Conservation (phyloP, 257 asterid species). For the Fraxinus quadrangulata region DNA sequence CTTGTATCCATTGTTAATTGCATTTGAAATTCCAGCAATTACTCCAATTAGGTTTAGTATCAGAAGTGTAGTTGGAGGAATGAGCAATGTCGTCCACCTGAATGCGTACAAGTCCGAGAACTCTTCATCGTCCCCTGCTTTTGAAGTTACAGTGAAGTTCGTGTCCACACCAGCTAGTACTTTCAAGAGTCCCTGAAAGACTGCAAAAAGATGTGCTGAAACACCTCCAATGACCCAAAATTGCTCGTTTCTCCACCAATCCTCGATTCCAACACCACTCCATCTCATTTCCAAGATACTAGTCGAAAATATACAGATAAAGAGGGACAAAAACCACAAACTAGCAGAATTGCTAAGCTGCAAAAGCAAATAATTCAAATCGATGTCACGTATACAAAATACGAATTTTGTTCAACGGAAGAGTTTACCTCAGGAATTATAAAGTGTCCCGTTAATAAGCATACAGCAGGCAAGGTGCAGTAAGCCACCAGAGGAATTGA, state of each 20-base stretch:
- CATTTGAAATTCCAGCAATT: conserved; percentile 33
- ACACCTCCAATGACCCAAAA: conserved; percentile 48
- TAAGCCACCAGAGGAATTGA: conserved; percentile 34
- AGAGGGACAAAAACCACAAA: conserved; percentile 37
- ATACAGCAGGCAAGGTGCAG: conserved; percentile 38
- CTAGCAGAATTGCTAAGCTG: conserved; percentile 35
- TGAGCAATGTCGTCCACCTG: conserved; percentile 40
- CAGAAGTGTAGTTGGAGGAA: conserved; percentile 39
- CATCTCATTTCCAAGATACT: conserved; percentile 42
- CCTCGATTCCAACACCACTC: conserved; percentile 40
- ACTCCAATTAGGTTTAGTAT: conserved; percentile 36
- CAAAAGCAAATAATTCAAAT: not conserved
- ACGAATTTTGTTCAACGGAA: not conserved
- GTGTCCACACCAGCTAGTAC: conserved; percentile 38
- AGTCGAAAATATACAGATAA: conserved; percentile 37
- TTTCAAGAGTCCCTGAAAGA: conserved; percentile 36
- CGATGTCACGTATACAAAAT: not conserved
- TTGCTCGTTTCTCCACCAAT: conserved; percentile 50
- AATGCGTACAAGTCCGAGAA: conserved; percentile 28
- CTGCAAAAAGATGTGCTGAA: conserved; percentile 43
- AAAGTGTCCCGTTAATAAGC: conserved; percentile 35
- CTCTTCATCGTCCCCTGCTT: conserved; percentile 29
- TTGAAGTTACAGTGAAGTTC: conserved; percentile 38
- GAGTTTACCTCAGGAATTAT: conserved; percentile 31
- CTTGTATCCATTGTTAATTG: conserved; percentile 33